Conservation (phyloP, 768 basidiomycete genomes). For the Auricularia heimuer region DNA sequence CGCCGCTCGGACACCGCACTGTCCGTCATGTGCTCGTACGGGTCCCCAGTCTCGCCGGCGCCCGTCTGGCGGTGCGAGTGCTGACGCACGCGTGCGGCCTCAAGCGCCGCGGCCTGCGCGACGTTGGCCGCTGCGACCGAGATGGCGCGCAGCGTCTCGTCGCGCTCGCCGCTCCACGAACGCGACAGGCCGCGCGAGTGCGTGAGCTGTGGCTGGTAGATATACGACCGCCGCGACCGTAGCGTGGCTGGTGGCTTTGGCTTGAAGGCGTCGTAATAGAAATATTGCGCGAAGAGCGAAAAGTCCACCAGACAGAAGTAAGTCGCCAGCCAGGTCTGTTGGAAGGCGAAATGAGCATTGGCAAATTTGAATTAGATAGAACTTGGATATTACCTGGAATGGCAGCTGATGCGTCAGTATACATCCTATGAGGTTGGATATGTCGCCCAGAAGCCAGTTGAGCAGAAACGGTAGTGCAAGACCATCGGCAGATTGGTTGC, state of each 20-base stretch:
- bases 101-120: conserved; percentile 60
- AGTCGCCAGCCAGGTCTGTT: conserved; percentile 76
- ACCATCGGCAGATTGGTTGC: conserved; percentile 72
- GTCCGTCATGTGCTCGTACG: conserved; percentile 9
- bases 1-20: conserved; percentile 16
- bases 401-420: conserved; percentile 87
- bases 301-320: conserved; percentile 87
- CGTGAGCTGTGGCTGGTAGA: conserved; percentile 12
- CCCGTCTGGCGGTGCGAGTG: conserved; percentile 17
- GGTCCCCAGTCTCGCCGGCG: conserved; percentile 24
- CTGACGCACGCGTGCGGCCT: conserved; percentile 37
- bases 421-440: conserved; percentile 87
- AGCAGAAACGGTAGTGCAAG: conserved; percentile 87
- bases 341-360: neutral
- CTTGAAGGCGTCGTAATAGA: conserved; percentile 49
- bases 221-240: neutral
- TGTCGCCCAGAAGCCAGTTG: conserved; percentile 90
- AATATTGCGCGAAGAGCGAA: conserved; percentile 65
- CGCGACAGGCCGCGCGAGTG: conserved; percentile 39
- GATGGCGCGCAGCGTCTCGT: conserved; percentile 26
- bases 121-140: conserved; percentile 64
- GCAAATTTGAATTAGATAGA: conserved; percentile 4
- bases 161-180: neutral
- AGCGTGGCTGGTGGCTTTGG: conserved; percentile 19
- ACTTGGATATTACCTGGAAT: conserved; percentile 61